Percentiles rank a stretch among this genome's conserved stretches.
Conservation (phyloP, 495 filamentous ascomycete species). For the Podospora pseudocomata region DNA sequence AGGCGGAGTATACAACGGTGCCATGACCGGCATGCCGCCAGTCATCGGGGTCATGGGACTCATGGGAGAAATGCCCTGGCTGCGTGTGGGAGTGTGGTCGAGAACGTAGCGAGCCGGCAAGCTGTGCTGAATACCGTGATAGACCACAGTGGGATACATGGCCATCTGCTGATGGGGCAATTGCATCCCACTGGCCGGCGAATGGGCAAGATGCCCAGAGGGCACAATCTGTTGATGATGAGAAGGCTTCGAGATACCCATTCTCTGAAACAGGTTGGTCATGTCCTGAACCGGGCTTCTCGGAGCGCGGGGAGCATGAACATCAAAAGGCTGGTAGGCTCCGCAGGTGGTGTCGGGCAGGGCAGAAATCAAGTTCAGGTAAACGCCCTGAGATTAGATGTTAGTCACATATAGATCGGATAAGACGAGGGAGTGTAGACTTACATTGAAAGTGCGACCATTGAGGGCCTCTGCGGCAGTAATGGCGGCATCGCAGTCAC, state of each 20-base stretch:
- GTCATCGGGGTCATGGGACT: conserved; percentile 27
- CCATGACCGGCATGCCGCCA: conserved; percentile 22
- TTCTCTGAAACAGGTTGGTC: conserved; percentile 18
- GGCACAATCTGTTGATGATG: conserved; percentile 8
- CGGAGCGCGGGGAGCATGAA: not conserved
- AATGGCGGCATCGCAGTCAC: conserved; percentile 42
- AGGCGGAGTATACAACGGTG: conserved; percentile 32
- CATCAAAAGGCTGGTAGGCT: conserved; percentile 7
- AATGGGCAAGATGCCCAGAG: conserved; percentile 11
- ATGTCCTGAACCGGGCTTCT: conserved; percentile 16
- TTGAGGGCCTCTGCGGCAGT: conserved; percentile 40
- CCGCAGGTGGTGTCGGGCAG: conserved; percentile 2
- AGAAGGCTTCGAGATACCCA: conserved; percentile 16
- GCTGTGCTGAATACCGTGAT: conserved; percentile 23
- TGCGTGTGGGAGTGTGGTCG: conserved; percentile 36
- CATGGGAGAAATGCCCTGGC: conserved; percentile 23
- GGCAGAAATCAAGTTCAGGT: conserved; percentile 18
- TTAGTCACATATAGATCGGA: conserved; percentile 23
- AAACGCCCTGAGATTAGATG: conserved; percentile 19
- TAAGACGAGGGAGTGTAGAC: conserved; percentile 21
- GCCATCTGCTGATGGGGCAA: conserved; percentile 22
- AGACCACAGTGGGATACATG: conserved; percentile 38
- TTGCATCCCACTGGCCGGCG: conserved; percentile 16
- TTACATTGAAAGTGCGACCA: conserved; percentile 47
- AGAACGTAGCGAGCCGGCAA: conserved; percentile 31